Base-by-base conservation (phyloP, 345 rosid genomes). In the Rhizophora apiculata region DNA sequence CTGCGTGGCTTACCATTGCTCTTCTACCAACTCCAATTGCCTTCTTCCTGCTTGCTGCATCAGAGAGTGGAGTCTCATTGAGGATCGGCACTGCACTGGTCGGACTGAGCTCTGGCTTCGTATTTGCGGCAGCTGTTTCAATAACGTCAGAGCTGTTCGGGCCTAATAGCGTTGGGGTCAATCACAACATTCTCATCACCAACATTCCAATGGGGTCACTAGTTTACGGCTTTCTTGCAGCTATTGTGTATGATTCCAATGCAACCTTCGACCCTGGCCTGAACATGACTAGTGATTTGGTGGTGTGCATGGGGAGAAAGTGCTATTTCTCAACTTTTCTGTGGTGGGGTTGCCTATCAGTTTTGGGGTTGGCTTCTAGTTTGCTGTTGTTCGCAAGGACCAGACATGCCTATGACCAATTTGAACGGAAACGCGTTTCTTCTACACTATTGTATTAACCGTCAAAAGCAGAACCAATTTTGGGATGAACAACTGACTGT, bases 71-170 rank as follows among this genome's bases (percentile, higher is more conserved):
- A 26, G 22, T 80, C 68, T 93, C 88, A 1, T 66, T 95, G 66
- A 82, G 83, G 5, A 79, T 76, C 5, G 86, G 89, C 60, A 95
- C 96, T 0, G 85, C 97, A 7, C 58, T 95, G 20, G 85, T 95
- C 0, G 96, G 96, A 31, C 49, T 92, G 67, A 92, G 99, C 73
- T 95, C 97, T 0, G 99, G 97, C 0, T 95, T 92, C 86, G 88
- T 95, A 75, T 95, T 95, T 56, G 96, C 99, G 3, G 94, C 96
- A 4, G 96, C 97, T 0, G 97, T 95, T 76, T 92, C 99, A 13
- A 77, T 95, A 46, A 95, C 99, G 21, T 92, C 97, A 0, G 97
- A 95, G 79, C 84, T 95, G 4, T 95, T 95, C 27, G 99, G 99
- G 49, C 96, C 96, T 0, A 92, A 87, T 62, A 92, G 93, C 63